phyloP scores from a whole-genome alignment of 352 stramenopile genomes.

The Hyaloperonospora brassicae region DNA sequence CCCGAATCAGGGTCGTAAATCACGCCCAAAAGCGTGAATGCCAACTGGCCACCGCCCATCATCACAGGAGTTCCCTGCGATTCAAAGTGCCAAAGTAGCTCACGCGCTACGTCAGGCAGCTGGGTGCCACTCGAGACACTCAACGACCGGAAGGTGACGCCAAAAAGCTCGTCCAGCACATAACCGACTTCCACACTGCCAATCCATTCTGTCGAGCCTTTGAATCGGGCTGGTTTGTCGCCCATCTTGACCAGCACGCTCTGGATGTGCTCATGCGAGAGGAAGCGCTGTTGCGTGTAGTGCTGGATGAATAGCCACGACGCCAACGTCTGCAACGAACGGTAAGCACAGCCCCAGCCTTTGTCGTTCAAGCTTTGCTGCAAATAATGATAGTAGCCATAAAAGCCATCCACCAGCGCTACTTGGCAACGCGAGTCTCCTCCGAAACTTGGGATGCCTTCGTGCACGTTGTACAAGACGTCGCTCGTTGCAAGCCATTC shows the following conservation, averaged over 20 bases:
- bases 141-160: conserved; percentile 64
- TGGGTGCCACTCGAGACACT: conserved; percentile 48
- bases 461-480: conserved; percentile 64
- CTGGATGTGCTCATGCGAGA: conserved; percentile 71
- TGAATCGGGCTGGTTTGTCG: conserved; percentile 66
- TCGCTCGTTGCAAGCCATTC: conserved; percentile 28
- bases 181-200: conserved; percentile 80
- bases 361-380: conserved; percentile 76
- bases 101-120: conserved; percentile 49
- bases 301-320: conserved; percentile 74
- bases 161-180: conserved; percentile 67
- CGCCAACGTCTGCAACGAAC: conserved; percentile 76
- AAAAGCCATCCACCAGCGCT: conserved; percentile 58
- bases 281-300: conserved; percentile 36
- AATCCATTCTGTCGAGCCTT: conserved; percentile 74
- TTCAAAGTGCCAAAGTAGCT: conserved; percentile 71
- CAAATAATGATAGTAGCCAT: conserved; percentile 85
- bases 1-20: conserved; percentile 52
- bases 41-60: conserved; percentile 75
- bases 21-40: conserved; percentile 77
- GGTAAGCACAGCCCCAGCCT: conserved; percentile 86
- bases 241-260: conserved; percentile 66
- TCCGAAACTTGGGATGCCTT: conserved; percentile 41
- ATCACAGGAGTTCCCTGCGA: conserved; percentile 79
- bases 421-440: conserved; percentile 24